Base-by-base conservation (phyloP, 1,284 basidiomycete genomes). In the Retiboletus flavoniger region DNA sequence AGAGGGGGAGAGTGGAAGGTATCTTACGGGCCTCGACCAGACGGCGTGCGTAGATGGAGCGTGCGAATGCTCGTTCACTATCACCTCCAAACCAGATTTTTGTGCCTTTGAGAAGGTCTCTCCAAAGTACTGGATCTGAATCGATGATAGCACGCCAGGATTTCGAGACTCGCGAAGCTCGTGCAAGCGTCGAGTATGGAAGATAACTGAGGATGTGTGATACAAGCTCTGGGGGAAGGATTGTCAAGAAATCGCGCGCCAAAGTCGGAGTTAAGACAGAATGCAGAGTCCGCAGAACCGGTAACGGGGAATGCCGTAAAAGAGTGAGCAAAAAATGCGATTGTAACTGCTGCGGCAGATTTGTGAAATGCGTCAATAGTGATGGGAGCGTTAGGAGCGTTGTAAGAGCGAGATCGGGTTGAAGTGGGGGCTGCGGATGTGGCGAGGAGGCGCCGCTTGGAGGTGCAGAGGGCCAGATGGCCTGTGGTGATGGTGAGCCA, bases 31-130 rank as follows among this genome's bases (percentile, higher is more conserved):
- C 71, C 62, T 75, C 70, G 48, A 75, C 77, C 32, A 77, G 72
- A 51, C 86, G 78, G n/a, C 83, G 77, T 41, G 83, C 76, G 62
- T 76, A 77, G 51, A 90, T 80, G 1, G 84, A 80, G 35, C 81
- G 78, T 3, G 84, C 78, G 61, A 91, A 92, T 0, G 87, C 79
- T 42, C 78, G 76, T 68, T 93, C 87, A 6, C 82, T 85, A 54
- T 87, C 82, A 11, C 87, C 87, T 17, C 90, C 93, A 63, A 92
- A 91, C 91, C 91, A 93, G 38, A 91, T 85, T 60, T 85, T 85
- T 16, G 87, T 90, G 54, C 72, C 80, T 67, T 87, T 85, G 52
- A 94, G 77, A 14, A 93, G 78, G 59, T 90, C 86, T 56, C 87
- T 82, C 92, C 93, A 95, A 32, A 94, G 80, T 14, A 91, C 81